phyloP scores from a whole-genome alignment of 805 yeast species.

The Vanderwaltozyma tropicalis region DNA sequence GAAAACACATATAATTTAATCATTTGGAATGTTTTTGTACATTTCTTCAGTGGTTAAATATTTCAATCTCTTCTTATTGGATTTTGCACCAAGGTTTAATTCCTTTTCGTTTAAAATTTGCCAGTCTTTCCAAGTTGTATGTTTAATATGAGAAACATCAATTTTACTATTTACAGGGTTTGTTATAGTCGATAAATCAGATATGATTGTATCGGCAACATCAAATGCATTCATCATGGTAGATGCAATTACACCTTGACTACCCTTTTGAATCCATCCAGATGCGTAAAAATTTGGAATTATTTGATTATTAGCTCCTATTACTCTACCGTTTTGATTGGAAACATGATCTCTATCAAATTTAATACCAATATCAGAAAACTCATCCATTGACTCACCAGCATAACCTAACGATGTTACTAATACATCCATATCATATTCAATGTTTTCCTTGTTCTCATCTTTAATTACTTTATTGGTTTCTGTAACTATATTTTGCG shows the following conservation, averaged over 20 bases:
- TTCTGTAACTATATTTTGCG: conserved; percentile 12
- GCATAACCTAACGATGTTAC: conserved; percentile 78
- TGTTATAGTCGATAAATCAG: conserved; percentile 34
- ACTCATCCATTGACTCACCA: conserved; percentile 53
- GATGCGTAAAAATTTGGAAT: conserved; percentile 56
- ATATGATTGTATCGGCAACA: conserved; percentile 54
- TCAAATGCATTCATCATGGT: conserved; percentile 79
- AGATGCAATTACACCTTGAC: conserved; percentile 82
- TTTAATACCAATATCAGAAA: conserved; percentile 38
- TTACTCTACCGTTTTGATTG: conserved; percentile 37
- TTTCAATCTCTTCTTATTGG: conserved; percentile 12
- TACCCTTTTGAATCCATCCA: conserved; percentile 88
- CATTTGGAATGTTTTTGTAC: background rate
- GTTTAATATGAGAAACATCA: conserved; percentile 6
- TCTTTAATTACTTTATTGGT: conserved; percentile 19
- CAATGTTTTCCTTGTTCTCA: conserved; percentile 10
- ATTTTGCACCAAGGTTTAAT: conserved; percentile 8
- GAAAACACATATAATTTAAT: background rate
- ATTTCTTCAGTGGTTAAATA: conserved; percentile 11
- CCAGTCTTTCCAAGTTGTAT: conserved; percentile 28
- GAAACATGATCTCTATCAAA: conserved; percentile 44
- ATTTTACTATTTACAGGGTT: background rate
- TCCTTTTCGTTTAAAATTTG: conserved; percentile 17
- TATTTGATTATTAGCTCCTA: conserved; percentile 14
- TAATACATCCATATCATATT: conserved; percentile 48